phyloP scores from a whole-genome alignment of 495 filamentous ascomycete species.

The Aspergillus ellipticus region DNA sequence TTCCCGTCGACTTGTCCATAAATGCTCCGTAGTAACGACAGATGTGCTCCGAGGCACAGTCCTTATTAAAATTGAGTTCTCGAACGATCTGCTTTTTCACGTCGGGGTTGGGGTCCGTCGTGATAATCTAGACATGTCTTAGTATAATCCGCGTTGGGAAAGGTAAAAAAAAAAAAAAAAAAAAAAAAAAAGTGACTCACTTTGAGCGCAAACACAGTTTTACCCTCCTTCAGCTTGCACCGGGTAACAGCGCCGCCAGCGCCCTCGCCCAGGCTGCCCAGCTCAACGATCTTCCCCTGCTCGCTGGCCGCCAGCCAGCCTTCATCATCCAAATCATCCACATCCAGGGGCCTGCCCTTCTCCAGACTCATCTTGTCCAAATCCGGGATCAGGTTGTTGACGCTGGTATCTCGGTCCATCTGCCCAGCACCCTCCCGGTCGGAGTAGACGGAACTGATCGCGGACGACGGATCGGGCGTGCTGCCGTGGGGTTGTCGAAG shows the following conservation, averaged over 20 bases:
- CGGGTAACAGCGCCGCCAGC: constrained; percentile 93
- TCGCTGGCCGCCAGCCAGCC: constrained; percentile 90
- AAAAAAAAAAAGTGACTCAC: constrained; percentile 44
- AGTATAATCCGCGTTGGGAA: background rate
- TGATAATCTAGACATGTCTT: constrained; percentile 70
- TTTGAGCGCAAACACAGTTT: constrained; percentile 95
- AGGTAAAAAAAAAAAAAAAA: background rate
- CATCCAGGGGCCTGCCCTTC: constrained; percentile 76
- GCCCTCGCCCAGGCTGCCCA: constrained; percentile 90
- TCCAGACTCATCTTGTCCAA: constrained; percentile 73
- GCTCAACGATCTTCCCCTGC: constrained; percentile 79
- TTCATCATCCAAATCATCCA: constrained; percentile 90
- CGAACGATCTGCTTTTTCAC: constrained; percentile 97
- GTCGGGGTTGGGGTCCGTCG: constrained; percentile 94
- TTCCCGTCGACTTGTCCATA: constrained; percentile 85
- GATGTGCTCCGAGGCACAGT: constrained; percentile 89
- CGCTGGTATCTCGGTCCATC: constrained; percentile 74
- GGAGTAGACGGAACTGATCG: constrained; percentile 79
- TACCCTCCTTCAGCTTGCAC: constrained; percentile 82
- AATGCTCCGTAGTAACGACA: constrained; percentile 97
- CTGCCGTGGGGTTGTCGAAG: constrained; percentile 55
- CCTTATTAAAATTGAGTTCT: constrained; percentile 95
- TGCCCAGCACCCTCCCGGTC: constrained; percentile 62
- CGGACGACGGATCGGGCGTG: constrained; percentile 82
- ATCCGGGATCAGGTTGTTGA: constrained; percentile 61